Base-by-base conservation (phyloP, 345 rosid genomes). In the Heritiera littoralis region DNA sequence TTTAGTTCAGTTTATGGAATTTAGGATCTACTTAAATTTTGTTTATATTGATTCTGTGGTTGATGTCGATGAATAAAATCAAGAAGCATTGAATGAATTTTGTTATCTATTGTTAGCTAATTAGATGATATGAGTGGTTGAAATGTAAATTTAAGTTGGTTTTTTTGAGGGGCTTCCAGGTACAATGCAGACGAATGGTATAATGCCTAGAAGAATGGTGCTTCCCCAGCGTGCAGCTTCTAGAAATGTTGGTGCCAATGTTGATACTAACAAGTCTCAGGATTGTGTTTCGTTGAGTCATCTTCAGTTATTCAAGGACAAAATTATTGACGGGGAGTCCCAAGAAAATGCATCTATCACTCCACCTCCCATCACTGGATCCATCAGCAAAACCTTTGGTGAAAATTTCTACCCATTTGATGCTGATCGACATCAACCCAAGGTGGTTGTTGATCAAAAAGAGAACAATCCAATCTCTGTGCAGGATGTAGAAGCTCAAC, bases 261-360 rank as follows among this genome's bases (percentile, higher is more conserved):
- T 12, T 72, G 64, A 38, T 49, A 41, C 72, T 49, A 66, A 82
- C 88, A 84, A 80, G 77, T 81, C 89, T 76, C 84, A 80, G 61
- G 89, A 86, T 80, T 81, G 75, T 70, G 84, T 75, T 87, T 75
- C 87, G 0, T 75, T 79, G 48, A 86, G 82, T 79, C 85, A 82
- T 69, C 78, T 75, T 79, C 81, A 82, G 46, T 49, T 82, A 59
- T 55, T 66, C 23, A 85, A 83, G 83, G 87, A 87, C 75, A 80
- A 87, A 14, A 81, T 74, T 81, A 72, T 14, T 83, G 85, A 80
- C 59, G 80, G 84, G 76, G 89, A 90, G 80, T 83, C 87, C 71
- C 87, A 84, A 2, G 94, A 89, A 65, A 92, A 84, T 83, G 92
- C 84, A 9, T 87, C 91, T 12, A 78, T 83, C 66, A 89, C 93